phyloP scores from a whole-genome alignment of 2,329 filamentous ascomycete species.

The Sporothrix dimorphospora region DNA sequence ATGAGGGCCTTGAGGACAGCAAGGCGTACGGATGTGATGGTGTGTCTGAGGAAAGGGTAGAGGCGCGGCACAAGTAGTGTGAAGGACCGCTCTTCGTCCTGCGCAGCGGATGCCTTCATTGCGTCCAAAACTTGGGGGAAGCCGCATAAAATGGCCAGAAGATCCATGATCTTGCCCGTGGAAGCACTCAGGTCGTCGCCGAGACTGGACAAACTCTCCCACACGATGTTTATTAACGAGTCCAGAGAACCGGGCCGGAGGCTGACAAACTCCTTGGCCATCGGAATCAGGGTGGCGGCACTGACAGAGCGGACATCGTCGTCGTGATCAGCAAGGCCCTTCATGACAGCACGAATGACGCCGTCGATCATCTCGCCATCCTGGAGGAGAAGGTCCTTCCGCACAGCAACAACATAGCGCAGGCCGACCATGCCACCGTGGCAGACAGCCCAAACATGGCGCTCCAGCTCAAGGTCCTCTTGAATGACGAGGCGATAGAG shows the following conservation, averaged over 20 bases:
- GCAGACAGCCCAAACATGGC: slow-evolving; percentile 87
- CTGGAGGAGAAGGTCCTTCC: slow-evolving; percentile 86
- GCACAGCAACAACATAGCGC: slow-evolving; percentile 90
- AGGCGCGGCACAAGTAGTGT: slow-evolving; percentile 88
- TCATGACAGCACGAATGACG: slow-evolving; percentile 90
- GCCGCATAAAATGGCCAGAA: slow-evolving; percentile 91
- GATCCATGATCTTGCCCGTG: slow-evolving; percentile 97
- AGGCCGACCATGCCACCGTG: slow-evolving; percentile 98
- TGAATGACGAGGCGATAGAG: slow-evolving; percentile 93
- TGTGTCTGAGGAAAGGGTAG: slow-evolving; percentile 95
- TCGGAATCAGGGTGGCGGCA: slow-evolving; percentile 94
- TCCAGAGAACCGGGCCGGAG: slow-evolving; percentile 79
- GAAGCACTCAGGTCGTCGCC: slow-evolving; percentile 96
- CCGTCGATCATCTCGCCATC: slow-evolving; percentile 88
- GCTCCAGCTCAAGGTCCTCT: slow-evolving; percentile 72
- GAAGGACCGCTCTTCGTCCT: slow-evolving; percentile 86
- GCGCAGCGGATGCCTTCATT: slow-evolving; percentile 86
- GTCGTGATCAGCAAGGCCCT: slow-evolving; percentile 85
- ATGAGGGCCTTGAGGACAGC: slow-evolving; percentile 90
- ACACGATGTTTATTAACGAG: slow-evolving; percentile 88
- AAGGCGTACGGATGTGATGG: slow-evolving; percentile 91
- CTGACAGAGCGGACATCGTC: slow-evolving; percentile 97
- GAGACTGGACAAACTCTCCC: slow-evolving; percentile 95
- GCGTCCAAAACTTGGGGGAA: slow-evolving; percentile 90
- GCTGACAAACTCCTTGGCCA: slow-evolving; percentile 91